Evolutionary conservation across 495 filamentous ascomycete species (phyloP).

Genomic region (Trichoderma asperelloides): DNA sequence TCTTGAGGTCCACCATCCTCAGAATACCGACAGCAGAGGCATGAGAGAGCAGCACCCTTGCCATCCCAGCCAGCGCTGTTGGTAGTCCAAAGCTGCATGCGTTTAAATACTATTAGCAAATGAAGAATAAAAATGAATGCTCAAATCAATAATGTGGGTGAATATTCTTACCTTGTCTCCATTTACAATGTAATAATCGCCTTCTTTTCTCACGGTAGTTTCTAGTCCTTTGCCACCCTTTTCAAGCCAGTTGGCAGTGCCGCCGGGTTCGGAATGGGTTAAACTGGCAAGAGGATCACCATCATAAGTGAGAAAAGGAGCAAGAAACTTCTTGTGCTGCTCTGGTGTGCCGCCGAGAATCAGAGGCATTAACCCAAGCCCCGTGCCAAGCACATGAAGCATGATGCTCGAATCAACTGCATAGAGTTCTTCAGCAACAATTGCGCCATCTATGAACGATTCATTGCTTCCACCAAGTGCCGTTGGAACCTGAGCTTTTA

Average conservation of each 20-base stretch:
- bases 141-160: neutral
- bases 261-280: constrained; percentile 42
- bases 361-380: constrained; percentile 40
- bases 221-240: constrained; percentile 37
- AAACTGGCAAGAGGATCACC: constrained; percentile 41
- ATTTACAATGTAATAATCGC: constrained; percentile 44
- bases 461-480: constrained; percentile 35
- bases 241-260: constrained; percentile 44
- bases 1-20: constrained; percentile 14
- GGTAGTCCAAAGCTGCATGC: constrained; percentile 41
- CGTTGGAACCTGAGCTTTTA: constrained; percentile 38
- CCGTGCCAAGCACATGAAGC: constrained; percentile 44
- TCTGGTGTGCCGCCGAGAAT: constrained; percentile 32
- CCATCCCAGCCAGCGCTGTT: constrained; percentile 46
- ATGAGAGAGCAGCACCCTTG: constrained; percentile 42
- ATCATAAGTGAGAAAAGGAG: constrained; percentile 37
- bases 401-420: constrained; percentile 37
- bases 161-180: constrained; percentile 39
- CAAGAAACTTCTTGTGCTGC: constrained; percentile 34
- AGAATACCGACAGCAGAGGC: constrained; percentile 41
- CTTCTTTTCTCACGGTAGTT: constrained; percentile 40
- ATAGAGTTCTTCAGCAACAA: constrained; percentile 46
- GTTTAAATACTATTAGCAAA: neutral
- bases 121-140: too few species aligned
- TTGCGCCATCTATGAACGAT: constrained; percentile 36